Evolutionary conservation across 2,329 filamentous ascomycete species (phyloP).

Genomic region (Fusarium pseudograminearum): DNA sequence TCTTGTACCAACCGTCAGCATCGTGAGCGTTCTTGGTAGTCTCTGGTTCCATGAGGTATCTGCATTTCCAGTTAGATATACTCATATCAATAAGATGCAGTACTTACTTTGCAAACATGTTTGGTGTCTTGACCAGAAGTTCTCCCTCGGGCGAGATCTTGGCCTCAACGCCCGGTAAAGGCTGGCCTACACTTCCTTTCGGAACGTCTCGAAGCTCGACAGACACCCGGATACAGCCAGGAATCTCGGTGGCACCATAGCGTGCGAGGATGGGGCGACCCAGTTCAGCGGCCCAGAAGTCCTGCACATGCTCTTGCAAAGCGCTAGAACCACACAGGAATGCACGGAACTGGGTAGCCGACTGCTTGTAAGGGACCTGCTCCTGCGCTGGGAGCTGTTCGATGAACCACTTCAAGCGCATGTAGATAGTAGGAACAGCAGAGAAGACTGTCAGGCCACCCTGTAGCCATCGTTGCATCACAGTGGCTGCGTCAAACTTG

Average conservation of each 20-base stretch:
- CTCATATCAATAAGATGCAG: neutral
- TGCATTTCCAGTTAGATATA: neutral
- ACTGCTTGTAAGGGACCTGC: neutral
- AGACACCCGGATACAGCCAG: slow-evolving; percentile 1
- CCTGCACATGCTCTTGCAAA: slow-evolving; percentile 1
- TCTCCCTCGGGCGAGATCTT: neutral
- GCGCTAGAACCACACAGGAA: neutral
- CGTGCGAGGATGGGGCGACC: neutral
- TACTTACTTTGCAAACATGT: slow-evolving; percentile 6
- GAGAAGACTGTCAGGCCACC: slow-evolving; percentile 1
- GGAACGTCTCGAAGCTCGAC: neutral
- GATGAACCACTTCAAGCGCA: slow-evolving; percentile 1
- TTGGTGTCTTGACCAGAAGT: neutral
- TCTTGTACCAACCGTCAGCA: neutral
- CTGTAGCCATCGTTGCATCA: neutral
- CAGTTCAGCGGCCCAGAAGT: neutral
- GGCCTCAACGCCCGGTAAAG: neutral
- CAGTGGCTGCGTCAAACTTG: neutral
- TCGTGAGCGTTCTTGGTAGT: neutral
- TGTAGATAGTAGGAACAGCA: neutral
- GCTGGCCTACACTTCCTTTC: neutral
- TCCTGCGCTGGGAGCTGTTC: neutral
- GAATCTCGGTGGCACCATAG: neutral
- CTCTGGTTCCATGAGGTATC: neutral
- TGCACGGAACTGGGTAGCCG: neutral